phyloP scores from a whole-genome alignment of 2,329 filamentous ascomycete species.

The Verticillium longisporum region DNA sequence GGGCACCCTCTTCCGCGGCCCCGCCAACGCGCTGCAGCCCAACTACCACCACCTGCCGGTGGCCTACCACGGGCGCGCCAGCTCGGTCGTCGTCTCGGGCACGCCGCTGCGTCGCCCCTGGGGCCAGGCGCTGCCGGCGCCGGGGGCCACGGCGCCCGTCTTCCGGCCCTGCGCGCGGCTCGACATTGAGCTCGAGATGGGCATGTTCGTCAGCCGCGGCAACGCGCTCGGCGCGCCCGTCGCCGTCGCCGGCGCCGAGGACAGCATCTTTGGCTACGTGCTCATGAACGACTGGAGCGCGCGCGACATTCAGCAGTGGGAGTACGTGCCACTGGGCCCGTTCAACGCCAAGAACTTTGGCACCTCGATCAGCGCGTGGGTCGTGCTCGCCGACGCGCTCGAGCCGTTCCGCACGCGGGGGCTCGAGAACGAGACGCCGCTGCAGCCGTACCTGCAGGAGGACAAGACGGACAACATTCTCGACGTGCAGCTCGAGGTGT shows the following conservation, averaged over 20 bases:
- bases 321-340: conserved; percentile 56
- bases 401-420: conserved; percentile 15
- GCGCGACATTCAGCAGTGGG: conserved; percentile 53
- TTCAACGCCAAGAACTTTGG: conserved; percentile 56
- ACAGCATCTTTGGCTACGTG: conserved; percentile 65
- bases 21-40: conserved; percentile 62
- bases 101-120: conserved; percentile 60
- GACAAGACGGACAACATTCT: conserved; percentile 26
- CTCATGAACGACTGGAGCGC: conserved; percentile 61
- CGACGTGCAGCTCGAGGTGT: conserved; percentile 30
- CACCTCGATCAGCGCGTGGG: conserved; percentile 55
- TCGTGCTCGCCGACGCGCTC: conserved; percentile 53
- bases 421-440: conserved; percentile 22
- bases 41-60: conserved; percentile 71
- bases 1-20: conserved; percentile 60
- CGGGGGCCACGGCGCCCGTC: conserved; percentile 45
- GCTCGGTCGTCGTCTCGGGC: conserved; percentile 63
- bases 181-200: conserved; percentile 74
- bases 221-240: conserved; percentile 62
- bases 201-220: conserved; percentile 62
- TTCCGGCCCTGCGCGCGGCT: conserved; percentile 54
- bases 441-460: conserved; percentile 48
- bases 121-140: conserved; percentile 40
- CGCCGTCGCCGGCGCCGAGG: conserved; percentile 55
- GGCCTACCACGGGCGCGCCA: conserved; percentile 67